Evolutionary conservation across 2,329 filamentous ascomycete genomes (phyloP).

Genomic region (Eutypella sp.): DNA sequence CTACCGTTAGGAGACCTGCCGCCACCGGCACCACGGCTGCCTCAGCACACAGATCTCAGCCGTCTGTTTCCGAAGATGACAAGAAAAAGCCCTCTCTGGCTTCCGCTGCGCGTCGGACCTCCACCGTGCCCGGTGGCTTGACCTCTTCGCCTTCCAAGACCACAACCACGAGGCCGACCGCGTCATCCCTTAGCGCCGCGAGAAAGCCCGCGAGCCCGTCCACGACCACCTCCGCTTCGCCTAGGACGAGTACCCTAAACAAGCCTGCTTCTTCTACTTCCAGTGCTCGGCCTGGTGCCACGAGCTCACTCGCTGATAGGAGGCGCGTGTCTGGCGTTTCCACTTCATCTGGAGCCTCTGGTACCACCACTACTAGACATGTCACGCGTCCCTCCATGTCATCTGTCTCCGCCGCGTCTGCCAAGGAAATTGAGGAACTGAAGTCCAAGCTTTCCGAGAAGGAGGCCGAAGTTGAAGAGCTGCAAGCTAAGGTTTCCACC

Average conservation of each 20-base stretch:
- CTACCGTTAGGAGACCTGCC: constrained; percentile 30
- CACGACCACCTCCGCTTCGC: constrained; percentile 16
- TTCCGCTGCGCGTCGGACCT: constrained; percentile 38
- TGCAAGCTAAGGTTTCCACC: constrained; percentile 51
- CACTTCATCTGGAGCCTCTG: constrained; percentile 29
- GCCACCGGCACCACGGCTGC: constrained; percentile 32
- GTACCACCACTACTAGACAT: constrained; percentile 33
- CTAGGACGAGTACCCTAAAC: constrained; percentile 29
- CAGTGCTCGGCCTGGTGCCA: constrained; percentile 29
- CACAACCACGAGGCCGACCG: constrained; percentile 28
- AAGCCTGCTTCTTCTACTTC: constrained; percentile 33
- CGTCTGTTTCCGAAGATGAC: constrained; percentile 48
- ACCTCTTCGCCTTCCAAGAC: constrained; percentile 26
- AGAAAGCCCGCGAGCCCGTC: constrained; percentile 23
- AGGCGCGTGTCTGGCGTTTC: constrained; percentile 53
- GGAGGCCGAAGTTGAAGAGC: constrained; percentile 51
- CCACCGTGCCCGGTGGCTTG: constrained; percentile 37
- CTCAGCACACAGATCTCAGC: constrained; percentile 43
- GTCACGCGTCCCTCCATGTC: constrained; percentile 36
- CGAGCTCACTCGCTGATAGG: constrained; percentile 42
- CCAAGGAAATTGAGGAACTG: constrained; percentile 56
- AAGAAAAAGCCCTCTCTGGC: constrained; percentile 37
- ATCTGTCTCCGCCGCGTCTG: constrained; percentile 34
- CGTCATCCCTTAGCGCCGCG: constrained; percentile 27
- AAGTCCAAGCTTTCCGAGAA: constrained; percentile 55